phyloP scores from a whole-genome alignment of 257 asterid species.

The Salvia hispanica region DNA sequence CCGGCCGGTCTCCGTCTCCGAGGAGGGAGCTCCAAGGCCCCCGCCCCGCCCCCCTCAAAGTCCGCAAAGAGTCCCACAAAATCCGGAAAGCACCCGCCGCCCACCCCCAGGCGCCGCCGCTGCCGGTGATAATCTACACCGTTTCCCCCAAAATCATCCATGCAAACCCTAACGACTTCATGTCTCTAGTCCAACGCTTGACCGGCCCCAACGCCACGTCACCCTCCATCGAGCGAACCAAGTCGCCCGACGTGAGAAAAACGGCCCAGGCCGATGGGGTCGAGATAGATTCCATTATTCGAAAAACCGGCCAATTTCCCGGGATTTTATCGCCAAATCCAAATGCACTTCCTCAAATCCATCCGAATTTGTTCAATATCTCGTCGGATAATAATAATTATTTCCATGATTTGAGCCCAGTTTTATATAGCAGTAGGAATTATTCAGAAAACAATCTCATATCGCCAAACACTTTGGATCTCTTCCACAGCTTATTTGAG shows the following conservation, averaged over 20 bases:
- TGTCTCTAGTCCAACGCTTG: conserved; percentile 85
- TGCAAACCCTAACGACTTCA: conserved; percentile 97
- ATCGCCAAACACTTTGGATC: conserved; percentile 71
- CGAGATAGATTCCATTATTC: conserved; percentile 40
- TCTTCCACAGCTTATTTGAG: conserved; percentile 67
- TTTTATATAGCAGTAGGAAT: conserved; percentile 50
- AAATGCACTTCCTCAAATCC: conserved; percentile 69
- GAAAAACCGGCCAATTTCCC: conserved; percentile 52
- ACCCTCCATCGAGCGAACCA: conserved; percentile 57
- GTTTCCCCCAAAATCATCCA: conserved; percentile 92
- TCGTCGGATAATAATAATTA: conserved; percentile 63
- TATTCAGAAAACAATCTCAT: conserved; percentile 44
- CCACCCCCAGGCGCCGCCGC: conserved; percentile 58
- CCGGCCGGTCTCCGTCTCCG: conserved; percentile 72
- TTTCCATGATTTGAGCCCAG: conserved; percentile 74
- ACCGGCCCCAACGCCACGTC: conserved; percentile 60
- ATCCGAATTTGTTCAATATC: conserved; percentile 67
- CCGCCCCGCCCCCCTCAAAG: conserved; percentile 80
- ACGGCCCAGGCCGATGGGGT: conserved; percentile 40
- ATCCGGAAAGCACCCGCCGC: conserved; percentile 75
- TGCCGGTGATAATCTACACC: conserved; percentile 86
- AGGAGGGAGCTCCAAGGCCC: conserved; percentile 81
- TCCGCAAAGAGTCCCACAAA: conserved; percentile 82
- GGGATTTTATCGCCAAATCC: conserved; percentile 91
- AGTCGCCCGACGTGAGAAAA: conserved; percentile 43